These are phyloP conservation scores for Uronychia setigera DNA, from an alignment of 73 alveolate species.

Conservation along the genomic window DNA sequence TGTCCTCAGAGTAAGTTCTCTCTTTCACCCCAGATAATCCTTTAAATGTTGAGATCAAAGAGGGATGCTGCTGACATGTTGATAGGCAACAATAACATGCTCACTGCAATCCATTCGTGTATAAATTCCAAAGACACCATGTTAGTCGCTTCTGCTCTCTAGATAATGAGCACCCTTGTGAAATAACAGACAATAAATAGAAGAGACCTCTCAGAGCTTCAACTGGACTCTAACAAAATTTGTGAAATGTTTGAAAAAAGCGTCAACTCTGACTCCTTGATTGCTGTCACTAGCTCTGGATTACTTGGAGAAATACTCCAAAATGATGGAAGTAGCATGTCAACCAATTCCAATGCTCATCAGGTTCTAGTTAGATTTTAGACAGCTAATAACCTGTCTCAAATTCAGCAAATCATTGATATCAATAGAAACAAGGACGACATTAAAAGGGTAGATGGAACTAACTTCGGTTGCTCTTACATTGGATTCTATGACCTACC, in stretches of 20 bases:
- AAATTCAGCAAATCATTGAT: constrained; percentile 56
- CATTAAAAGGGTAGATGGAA: constrained; percentile 93
- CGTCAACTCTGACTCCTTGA: constrained; percentile 52
- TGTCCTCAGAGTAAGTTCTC: constrained; percentile 51
- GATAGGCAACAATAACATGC: constrained; percentile 24
- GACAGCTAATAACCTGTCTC: constrained; percentile 32
- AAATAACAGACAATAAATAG: constrained; percentile 54
- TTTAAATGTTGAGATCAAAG: constrained; percentile 86
- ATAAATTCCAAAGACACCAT: constrained; percentile 66
- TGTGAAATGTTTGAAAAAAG: constrained; percentile 75
- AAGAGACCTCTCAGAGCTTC: constrained; percentile 51
- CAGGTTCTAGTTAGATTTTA: constrained; percentile 1
- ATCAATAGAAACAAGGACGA: constrained; percentile 76
- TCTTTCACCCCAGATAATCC: constrained; percentile 40
- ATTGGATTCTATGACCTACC: constrained; percentile 90
- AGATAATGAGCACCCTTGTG: constrained; percentile 58
- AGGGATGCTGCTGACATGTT: constrained; percentile 74
- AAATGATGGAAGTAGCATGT: constrained; percentile 2
- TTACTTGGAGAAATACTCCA: constrained; percentile 84
- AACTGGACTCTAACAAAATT: constrained; percentile 60
- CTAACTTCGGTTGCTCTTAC: constrained; percentile 92
- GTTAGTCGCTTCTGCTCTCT: constrained; percentile 56
- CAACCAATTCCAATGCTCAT: constrained; percentile 2
- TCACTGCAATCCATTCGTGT: constrained; percentile 30
- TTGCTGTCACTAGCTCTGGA: constrained; percentile 75